These are phyloP conservation scores for Naumovozyma dairenensis DNA, from an alignment of 805 yeast species.

Conservation along the genomic window DNA sequence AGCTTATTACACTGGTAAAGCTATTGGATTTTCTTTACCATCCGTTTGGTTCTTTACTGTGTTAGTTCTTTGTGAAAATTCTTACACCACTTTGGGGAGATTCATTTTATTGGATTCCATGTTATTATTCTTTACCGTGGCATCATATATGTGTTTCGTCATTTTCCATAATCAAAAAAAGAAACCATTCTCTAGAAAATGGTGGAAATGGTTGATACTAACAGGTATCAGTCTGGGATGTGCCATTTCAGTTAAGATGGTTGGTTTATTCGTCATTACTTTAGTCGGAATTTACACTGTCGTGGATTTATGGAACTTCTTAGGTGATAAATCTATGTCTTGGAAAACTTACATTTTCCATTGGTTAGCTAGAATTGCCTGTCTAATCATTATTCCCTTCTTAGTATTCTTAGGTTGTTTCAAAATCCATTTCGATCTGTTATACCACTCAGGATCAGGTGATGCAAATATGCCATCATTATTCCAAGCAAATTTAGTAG, in stretches of 20 bases:
- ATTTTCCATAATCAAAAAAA: slow-evolving; percentile 42
- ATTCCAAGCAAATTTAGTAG: slow-evolving; percentile 68
- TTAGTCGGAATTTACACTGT: slow-evolving; percentile 85
- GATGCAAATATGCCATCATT: slow-evolving; percentile 70
- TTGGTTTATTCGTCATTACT: slow-evolving; percentile 83
- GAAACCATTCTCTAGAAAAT: slow-evolving; percentile 53
- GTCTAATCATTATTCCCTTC: slow-evolving; percentile 57
- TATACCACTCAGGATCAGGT: slow-evolving; percentile 73
- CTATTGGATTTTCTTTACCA: slow-evolving; percentile 40
- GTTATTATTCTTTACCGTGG: slow-evolving; percentile 64
- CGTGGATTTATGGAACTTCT: slow-evolving; percentile 75
- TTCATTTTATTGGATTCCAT: slow-evolving; percentile 71
- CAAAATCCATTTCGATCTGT: slow-evolving; percentile 65
- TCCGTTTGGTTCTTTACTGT: slow-evolving; percentile 53
- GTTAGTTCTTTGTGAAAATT: slow-evolving; percentile 56
- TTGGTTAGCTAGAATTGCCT: slow-evolving; percentile 57
- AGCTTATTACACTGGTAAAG: slow-evolving; percentile 60
- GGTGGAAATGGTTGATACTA: slow-evolving; percentile 90
- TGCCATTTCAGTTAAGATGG: slow-evolving; percentile 91
- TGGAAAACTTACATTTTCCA: slow-evolving; percentile 44
- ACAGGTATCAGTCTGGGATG: slow-evolving; percentile 86
- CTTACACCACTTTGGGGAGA: slow-evolving; percentile 61
- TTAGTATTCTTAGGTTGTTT: slow-evolving; percentile 54
- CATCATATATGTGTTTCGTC: slow-evolving; percentile 53
- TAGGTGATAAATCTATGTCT: slow-evolving; percentile 55